phyloP scores from a whole-genome alignment of 2,329 filamentous ascomycete genomes.

The Talaromyces atroroseus region DNA sequence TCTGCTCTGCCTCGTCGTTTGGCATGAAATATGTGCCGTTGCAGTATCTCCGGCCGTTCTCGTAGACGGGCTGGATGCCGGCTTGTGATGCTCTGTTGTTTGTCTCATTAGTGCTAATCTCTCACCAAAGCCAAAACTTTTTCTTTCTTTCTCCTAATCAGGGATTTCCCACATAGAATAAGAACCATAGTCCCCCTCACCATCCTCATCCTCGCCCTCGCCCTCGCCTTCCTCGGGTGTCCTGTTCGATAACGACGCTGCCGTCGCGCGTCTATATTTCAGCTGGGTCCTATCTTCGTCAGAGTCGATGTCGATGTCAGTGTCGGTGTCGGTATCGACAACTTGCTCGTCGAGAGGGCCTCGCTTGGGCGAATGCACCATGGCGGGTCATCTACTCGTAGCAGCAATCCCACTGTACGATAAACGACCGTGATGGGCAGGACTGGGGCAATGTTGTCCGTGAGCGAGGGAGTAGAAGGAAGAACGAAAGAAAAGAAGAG shows the following conservation, averaged over 20 bases:
- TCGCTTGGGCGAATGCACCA: background rate
- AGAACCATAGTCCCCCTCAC: conserved; percentile 14
- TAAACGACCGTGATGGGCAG: background rate
- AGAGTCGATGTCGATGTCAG: background rate
- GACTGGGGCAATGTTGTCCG: background rate
- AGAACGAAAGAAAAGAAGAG: background rate
- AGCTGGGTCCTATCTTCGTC: background rate
- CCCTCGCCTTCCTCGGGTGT: background rate
- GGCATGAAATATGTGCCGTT: conserved; percentile 61
- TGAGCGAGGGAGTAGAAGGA: background rate
- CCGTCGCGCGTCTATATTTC: background rate
- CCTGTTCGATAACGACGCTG: background rate
- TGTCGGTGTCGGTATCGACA: background rate
- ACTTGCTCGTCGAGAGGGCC: background rate
- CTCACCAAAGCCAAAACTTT: background rate
- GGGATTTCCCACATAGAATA: conserved; percentile 23
- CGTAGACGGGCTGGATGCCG: conserved; percentile 51
- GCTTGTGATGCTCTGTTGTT: conserved; percentile 32
- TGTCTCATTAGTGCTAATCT: conserved; percentile 4
- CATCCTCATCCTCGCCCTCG: conserved; percentile 23
- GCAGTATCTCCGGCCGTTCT: conserved; percentile 58
- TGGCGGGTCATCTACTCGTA: background rate
- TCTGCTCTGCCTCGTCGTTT: conserved; percentile 61
- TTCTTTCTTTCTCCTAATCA: background rate
- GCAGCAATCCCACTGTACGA: background rate